Conservation (phyloP, 2,329 filamentous ascomycete species). For the Pseudogymnoascus sp. region DNA sequence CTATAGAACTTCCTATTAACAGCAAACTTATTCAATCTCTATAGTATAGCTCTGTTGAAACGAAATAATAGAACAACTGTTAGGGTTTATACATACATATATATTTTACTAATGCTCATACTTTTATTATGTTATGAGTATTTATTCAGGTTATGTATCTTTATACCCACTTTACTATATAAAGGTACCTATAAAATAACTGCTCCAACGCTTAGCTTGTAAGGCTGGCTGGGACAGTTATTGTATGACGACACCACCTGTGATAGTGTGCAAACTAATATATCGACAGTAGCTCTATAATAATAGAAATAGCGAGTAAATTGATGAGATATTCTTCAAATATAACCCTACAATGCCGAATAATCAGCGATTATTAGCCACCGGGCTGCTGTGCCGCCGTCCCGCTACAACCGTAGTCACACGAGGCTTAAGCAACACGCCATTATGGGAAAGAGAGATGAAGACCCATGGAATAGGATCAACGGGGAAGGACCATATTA, state of each 20-base stretch:
- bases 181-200: too few species aligned
- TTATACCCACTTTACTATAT: too few species aligned
- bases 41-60: too few species aligned
- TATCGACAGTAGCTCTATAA: not conserved
- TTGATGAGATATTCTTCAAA: not conserved
- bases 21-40: too few species aligned
- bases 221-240: not conserved
- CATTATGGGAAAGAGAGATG: not conserved
- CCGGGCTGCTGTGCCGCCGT: not conserved
- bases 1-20: too few species aligned
- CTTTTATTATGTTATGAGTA: too few species aligned
- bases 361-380: not conserved
- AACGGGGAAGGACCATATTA: constrained; percentile 6
- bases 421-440: not conserved
- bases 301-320: not conserved
- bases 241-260: constrained; percentile 1
- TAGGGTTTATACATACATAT: too few species aligned
- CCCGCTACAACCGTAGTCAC: not conserved
- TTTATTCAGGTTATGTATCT: too few species aligned
- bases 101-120: too few species aligned
- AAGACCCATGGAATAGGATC: not conserved
- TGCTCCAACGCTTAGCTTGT: too few species aligned
- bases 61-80: too few species aligned
- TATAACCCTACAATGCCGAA: not conserved
- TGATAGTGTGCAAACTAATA: not conserved